Evolutionary conservation across 2,329 filamentous ascomycete genomes (phyloP).

Genomic region (Akanthomyces muscarius): DNA sequence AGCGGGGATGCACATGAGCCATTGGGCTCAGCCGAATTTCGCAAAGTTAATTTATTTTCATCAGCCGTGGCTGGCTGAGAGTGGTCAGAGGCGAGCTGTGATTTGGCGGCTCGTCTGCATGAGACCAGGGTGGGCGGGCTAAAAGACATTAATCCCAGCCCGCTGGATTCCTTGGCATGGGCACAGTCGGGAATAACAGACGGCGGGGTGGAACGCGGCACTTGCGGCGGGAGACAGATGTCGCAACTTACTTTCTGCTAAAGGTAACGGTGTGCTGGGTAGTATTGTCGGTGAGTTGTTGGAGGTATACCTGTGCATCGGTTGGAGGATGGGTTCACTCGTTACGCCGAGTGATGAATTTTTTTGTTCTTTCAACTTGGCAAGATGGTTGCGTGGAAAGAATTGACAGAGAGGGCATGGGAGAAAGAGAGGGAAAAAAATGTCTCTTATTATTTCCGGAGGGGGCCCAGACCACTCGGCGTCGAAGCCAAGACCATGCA

Average conservation of each 20-base stretch:
- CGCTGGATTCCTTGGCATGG: constrained; percentile 12
- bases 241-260: not conserved
- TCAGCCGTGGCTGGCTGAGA: not conserved
- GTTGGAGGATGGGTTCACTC: not conserved
- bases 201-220: not conserved
- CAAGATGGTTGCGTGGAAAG: too few relatives aligned
- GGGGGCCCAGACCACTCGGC: not conserved
- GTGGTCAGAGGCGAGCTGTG: not conserved
- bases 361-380: not conserved
- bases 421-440: not conserved
- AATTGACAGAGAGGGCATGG: not conserved
- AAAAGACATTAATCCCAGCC: not conserved
- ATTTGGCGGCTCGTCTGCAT: not conserved
- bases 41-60: not conserved
- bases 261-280: not conserved
- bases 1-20: not conserved
- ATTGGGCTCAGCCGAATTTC: not conserved
- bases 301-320: not conserved
- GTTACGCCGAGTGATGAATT: too few relatives aligned
- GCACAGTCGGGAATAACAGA: constrained; percentile 15
- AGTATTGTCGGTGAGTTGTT: not conserved
- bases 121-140: not conserved
- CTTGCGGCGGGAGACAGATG: not conserved
- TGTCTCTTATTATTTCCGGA: not conserved
- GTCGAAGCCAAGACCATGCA: not conserved